phyloP scores from a whole-genome alignment of 2,329 filamentous ascomycete species.

The Myrmaecium sp. region DNA sequence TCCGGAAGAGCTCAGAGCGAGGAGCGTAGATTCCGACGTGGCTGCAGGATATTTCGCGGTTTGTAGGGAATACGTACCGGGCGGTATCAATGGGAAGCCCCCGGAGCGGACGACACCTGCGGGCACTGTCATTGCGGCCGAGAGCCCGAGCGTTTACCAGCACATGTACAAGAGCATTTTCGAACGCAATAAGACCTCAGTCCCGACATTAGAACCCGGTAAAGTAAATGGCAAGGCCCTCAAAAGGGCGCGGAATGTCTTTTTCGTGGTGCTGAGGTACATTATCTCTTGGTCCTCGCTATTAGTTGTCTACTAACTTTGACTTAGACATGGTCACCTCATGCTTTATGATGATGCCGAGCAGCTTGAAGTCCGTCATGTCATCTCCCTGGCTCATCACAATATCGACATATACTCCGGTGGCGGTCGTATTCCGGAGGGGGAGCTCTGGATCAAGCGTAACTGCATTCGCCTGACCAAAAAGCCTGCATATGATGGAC shows the following conservation, averaged over 20 bases:
- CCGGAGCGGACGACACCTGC: conserved; percentile 72
- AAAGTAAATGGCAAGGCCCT: conserved; percentile 27
- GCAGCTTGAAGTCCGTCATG: conserved; percentile 88
- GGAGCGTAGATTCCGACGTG: conserved; percentile 51
- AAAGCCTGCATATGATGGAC: conserved; percentile 36
- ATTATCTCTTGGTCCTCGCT: background rate
- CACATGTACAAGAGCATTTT: conserved; percentile 96
- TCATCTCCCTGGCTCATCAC: conserved; percentile 83
- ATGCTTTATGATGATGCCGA: conserved; percentile 97
- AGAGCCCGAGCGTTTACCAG: conserved; percentile 91
- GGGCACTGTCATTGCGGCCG: conserved; percentile 58
- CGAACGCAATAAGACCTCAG: conserved; percentile 49
- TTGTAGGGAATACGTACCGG: conserved; percentile 78
- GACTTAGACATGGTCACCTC: conserved; percentile 65
- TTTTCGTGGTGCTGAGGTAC: conserved; percentile 79
- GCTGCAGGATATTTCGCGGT: conserved; percentile 92
- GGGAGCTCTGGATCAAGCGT: conserved; percentile 88
- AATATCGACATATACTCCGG: conserved; percentile 72
- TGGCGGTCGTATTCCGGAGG: conserved; percentile 62
- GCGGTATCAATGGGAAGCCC: conserved; percentile 82
- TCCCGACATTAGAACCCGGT: conserved; percentile 34
- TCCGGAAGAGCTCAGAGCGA: conserved; percentile 42
- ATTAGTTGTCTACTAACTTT: conserved; percentile 5
- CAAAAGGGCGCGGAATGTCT: conserved; percentile 65
- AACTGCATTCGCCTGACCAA: conserved; percentile 74